A percentile compares a stretch with the other conserved stretches of the same genome.
Evolutionary conservation across 2,329 filamentous ascomycete species (phyloP).

Genomic region (Trichoderma pleuroti): DNA sequence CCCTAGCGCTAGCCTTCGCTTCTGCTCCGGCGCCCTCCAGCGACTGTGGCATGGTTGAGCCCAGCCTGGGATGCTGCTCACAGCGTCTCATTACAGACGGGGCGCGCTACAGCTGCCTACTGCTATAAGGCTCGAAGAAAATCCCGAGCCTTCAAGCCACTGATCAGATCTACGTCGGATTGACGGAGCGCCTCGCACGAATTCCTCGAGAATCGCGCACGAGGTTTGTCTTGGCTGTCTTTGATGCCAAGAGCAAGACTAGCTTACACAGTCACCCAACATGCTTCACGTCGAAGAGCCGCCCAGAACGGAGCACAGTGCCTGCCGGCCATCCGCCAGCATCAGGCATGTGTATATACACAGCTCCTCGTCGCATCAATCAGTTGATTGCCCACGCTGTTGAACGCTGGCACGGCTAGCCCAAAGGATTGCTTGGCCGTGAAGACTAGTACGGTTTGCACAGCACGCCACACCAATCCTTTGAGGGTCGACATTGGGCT

Average conservation of each 20-base stretch:
- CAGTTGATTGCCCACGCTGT: background rate
- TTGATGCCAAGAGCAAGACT: background rate
- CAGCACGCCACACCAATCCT: slow-evolving; percentile 5
- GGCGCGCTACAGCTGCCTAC: background rate
- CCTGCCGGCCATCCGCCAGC: background rate
- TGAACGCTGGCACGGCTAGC: background rate
- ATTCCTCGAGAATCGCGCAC: background rate
- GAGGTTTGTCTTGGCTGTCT: background rate
- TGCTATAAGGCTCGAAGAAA: background rate
- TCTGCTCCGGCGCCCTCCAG: slow-evolving; percentile 2
- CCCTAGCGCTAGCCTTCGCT: slow-evolving; percentile 15
- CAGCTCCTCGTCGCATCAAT: background rate
- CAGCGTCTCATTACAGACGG: background rate
- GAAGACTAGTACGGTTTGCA: background rate
- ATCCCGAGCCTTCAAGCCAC: background rate
- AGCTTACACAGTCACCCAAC: background rate
- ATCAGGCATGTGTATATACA: background rate
- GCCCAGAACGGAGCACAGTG: background rate
- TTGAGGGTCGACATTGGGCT: background rate
- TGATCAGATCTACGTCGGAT: background rate
- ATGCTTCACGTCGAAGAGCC: background rate
- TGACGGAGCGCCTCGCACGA: background rate
- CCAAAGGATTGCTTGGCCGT: slow-evolving; percentile 4
- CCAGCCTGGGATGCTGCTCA: background rate
- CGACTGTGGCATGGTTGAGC: background rate